phyloP scores from a whole-genome alignment of 2,329 filamentous ascomycete genomes.

The Elsinoe arachidis region DNA sequence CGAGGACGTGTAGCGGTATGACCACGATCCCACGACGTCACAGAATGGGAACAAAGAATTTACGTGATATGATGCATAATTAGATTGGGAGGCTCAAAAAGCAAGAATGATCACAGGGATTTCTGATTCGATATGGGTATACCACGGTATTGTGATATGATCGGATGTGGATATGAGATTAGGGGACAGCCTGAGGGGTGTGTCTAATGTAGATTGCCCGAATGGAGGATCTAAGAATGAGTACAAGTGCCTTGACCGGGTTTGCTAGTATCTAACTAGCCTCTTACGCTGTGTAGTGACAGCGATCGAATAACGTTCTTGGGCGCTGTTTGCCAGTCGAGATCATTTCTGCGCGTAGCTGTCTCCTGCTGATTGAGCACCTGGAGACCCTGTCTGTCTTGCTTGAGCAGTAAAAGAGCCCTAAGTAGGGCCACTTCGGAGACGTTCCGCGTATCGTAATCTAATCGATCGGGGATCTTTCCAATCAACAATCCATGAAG shows the following conservation, averaged over 20 bases:
- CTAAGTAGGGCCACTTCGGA: neutral
- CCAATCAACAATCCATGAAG: neutral
- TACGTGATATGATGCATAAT: slow-evolving; percentile 7
- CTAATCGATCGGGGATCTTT: neutral
- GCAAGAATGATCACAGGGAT: neutral
- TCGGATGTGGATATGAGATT: neutral
- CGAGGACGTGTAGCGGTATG: neutral
- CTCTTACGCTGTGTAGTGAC: no score
- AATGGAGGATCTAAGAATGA: neutral
- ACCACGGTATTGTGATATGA: neutral
- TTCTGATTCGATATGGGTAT: neutral
- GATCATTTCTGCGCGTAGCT: no score
- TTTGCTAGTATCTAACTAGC: no score
- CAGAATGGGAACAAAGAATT: neutral
- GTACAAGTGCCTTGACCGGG: neutral
- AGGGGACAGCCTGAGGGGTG: neutral
- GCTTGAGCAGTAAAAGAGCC: neutral
- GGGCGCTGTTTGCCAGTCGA: no score
- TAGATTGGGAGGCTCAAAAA: neutral
- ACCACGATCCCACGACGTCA: neutral
- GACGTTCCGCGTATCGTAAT: neutral
- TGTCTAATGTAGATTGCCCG: slow-evolving; percentile 8
- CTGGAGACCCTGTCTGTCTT: no score
- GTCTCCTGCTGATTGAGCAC: no score
- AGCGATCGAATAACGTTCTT: no score